Base-by-base conservation (phyloP, 2,329 filamentous ascomycete genomes). In the Phialemoniopsis sp. region DNA sequence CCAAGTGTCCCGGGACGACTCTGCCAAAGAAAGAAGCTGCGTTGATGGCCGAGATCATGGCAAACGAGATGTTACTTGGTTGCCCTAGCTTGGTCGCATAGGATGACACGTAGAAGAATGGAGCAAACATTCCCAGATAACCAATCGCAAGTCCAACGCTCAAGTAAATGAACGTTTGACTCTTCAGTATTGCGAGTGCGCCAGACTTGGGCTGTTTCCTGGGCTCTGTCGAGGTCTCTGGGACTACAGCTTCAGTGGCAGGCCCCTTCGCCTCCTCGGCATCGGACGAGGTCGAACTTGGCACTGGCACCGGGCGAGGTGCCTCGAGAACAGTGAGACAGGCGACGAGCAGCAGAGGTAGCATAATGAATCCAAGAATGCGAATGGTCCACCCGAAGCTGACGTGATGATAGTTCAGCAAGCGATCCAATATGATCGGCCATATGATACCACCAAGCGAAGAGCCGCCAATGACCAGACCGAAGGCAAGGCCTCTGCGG, bases 361-460 rank as follows among this genome's bases (percentile, higher is more conserved):
- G 50, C 45, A 64, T 56, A 32, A 65, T 42, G 41, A 68, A 66
- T 18, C 54, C 63, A 17, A 63, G 41, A 14, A 48, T 42, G 39
- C 64, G 60, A 26, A 67, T 48, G 21, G 64, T 59, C 64, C 63
- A 67, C 19, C 57, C 53, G 42, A 67, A 68, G 34, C 64, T 64
- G 43, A 64, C 37, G 43, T 26, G 21, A 26, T 26, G 21, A 26
- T 65, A 64, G 16, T 67, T 62, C 43, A 80, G 66, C 29, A 70
- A 56, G 39, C 80, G 62, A 45, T 80, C 57, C 18, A 64, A 65
- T 30, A 85, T 64, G 43, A 85, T 78, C 36, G 83, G 57, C 43
- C 85, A 76, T 2, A 76, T 66, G 34, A 64, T 54, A 16, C 74
- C 74, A 8, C 73, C 73, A 3, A 76, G 46, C 6, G 67, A 71